Evolutionary conservation across 345 rosid genomes (phyloP).

Genomic region (Orychophragmus violaceus): DNA sequence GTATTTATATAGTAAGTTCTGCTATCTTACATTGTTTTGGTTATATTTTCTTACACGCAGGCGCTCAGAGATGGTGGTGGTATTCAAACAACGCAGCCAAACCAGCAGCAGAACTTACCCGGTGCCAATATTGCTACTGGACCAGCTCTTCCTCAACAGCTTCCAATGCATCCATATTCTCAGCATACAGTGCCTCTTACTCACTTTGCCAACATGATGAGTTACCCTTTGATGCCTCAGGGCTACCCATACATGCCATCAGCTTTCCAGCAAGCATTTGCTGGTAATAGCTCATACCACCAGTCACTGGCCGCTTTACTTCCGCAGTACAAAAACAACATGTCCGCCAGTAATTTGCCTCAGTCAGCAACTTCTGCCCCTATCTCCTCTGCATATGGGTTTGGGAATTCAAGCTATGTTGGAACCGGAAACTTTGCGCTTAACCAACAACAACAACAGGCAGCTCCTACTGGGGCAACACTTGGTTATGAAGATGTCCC

Average conservation of each 20-base stretch:
- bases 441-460: constrained; percentile 18
- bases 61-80: constrained; percentile 49
- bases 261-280: constrained; percentile 73
- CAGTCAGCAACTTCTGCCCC: constrained; percentile 63
- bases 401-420: constrained; percentile 58
- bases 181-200: constrained; percentile 78
- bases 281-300: constrained; percentile 69
- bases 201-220: constrained; percentile 71
- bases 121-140: constrained; percentile 59
- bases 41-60: constrained; percentile 30
- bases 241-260: constrained; percentile 83
- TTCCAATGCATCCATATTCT: constrained; percentile 75
- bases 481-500: constrained; percentile 63
- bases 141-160: constrained; percentile 70
- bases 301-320: constrained; percentile 73
- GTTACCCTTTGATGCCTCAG: constrained; percentile 83
- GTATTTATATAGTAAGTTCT: neutral
- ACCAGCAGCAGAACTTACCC: constrained; percentile 47
- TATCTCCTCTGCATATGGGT: constrained; percentile 61
- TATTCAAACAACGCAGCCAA: constrained; percentile 57
- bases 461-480: constrained; percentile 54
- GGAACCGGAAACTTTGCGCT: constrained; percentile 36
- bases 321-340: constrained; percentile 78
- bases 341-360: constrained; percentile 72
- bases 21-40: constrained; percentile 2